These are phyloP conservation scores for Neofusicoccum sp. DNA, from an alignment of 2,329 filamentous ascomycete species.

Conservation along the genomic window DNA sequence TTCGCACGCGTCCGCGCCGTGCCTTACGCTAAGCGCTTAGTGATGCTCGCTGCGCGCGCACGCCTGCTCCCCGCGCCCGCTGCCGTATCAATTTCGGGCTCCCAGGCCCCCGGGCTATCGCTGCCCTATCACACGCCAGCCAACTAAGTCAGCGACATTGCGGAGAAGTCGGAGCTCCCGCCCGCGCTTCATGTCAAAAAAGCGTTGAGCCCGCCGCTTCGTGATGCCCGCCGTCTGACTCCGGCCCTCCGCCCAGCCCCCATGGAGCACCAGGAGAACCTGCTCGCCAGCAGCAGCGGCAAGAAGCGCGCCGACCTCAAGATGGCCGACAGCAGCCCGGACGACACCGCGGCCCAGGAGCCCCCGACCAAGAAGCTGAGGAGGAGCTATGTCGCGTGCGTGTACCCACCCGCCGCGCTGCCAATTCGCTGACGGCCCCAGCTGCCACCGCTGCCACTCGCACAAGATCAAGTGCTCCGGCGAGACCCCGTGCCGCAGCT, in stretches of 20 bases:
- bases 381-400: slow-evolving; percentile 17
- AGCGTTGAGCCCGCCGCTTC: background rate
- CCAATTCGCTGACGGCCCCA: slow-evolving; percentile 9
- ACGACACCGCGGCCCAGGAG: slow-evolving; percentile 4
- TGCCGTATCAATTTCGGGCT: slow-evolving; percentile 13
- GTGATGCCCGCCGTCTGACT: background rate
- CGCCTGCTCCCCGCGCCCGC: background rate
- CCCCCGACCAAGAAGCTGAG: slow-evolving; percentile 17
- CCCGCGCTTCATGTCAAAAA: background rate
- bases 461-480: slow-evolving; percentile 30
- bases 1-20: background rate
- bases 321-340: slow-evolving; percentile 9
- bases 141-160: background rate
- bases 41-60: slow-evolving; percentile 7
- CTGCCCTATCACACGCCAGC: slow-evolving; percentile 9
- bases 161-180: slow-evolving; percentile 12
- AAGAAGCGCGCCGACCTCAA: slow-evolving; percentile 8
- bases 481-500: slow-evolving; percentile 25
- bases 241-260: background rate
- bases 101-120: slow-evolving; percentile 15
- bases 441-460: slow-evolving; percentile 25
- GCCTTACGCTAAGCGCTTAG: slow-evolving; percentile 16
- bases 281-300: slow-evolving; percentile 6
- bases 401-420: background rate
- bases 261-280: slow-evolving; percentile 11